Evolutionary conservation across 768 basidiomycete species (phyloP).

Genomic region (Termitomyces eurrhizus): DNA sequence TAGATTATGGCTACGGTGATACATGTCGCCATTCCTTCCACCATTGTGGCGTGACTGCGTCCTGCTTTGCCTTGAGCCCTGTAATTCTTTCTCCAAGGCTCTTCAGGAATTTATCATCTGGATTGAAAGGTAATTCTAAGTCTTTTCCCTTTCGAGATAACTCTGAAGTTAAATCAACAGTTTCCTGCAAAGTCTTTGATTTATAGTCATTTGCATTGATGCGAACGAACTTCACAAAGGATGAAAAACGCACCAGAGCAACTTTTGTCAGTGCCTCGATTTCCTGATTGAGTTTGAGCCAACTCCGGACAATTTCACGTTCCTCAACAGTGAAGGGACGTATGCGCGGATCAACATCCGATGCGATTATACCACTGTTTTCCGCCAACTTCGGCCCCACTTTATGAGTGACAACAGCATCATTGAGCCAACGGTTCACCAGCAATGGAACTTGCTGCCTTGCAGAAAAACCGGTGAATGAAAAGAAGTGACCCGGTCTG

Average conservation of each 20-base stretch:
- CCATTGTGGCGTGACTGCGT: conserved; percentile 23
- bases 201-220: not conserved
- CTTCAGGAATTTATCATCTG: conserved; percentile 6
- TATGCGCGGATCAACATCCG: conserved; percentile 37
- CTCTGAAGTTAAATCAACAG: not conserved
- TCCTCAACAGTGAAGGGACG: conserved; percentile 39
- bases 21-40: conserved; percentile 24
- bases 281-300: conserved; percentile 33
- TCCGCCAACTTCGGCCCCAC: conserved; percentile 18
- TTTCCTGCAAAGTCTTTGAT: not conserved
- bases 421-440: conserved; percentile 10
- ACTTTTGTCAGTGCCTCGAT: conserved; percentile 15
- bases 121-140: not conserved
- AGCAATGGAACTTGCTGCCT: not conserved
- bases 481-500: conserved; percentile 1
- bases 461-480: conserved; percentile 7
- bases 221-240: not conserved
- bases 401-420: conserved; percentile 8
- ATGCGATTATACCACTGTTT: conserved; percentile 17
- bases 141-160: not conserved
- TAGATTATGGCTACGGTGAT: not conserved
- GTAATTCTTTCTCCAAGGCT: conserved; percentile 14
- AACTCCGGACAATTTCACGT: conserved; percentile 26
- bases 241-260: conserved; percentile 6
- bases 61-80: conserved; percentile 16